phyloP scores from a whole-genome alignment of 2,329 filamentous ascomycete genomes.

The Simplicillium sp. region DNA sequence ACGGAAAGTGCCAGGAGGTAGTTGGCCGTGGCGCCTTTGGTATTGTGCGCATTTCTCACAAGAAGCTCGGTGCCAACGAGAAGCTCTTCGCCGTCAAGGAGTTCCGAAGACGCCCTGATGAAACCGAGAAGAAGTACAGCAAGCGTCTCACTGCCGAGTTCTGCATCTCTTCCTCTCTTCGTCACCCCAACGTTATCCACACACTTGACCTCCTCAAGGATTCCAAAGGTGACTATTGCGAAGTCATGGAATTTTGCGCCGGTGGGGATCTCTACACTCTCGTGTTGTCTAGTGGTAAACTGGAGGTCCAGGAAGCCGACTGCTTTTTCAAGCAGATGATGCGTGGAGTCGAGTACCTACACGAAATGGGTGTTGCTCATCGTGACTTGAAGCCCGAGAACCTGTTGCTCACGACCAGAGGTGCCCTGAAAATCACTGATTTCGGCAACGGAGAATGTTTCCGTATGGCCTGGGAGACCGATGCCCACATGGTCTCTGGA shows the following conservation, averaged over 20 bases:
- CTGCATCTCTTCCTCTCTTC: conserved; percentile 93
- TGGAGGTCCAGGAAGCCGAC: conserved; percentile 87
- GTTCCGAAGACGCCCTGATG: conserved; percentile 86
- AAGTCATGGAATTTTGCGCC: conserved; percentile 99
- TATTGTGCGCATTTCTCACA: conserved; percentile 95
- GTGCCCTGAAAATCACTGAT: conserved; percentile 93
- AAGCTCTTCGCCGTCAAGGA: conserved; percentile 97
- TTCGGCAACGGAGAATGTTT: conserved; percentile 99
- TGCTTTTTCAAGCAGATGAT: conserved; percentile 99
- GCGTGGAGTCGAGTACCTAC: conserved; percentile 97
- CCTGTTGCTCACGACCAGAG: conserved; percentile 82
- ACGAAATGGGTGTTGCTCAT: conserved; percentile 98
- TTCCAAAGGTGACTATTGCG: conserved; percentile 93
- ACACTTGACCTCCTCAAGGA: conserved; percentile 93
- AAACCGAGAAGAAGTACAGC: conserved; percentile 95
- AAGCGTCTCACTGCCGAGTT: conserved; percentile 96
- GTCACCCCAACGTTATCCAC: conserved; percentile 96
- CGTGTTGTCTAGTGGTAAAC: conserved; percentile 80
- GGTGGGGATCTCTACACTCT: conserved; percentile 93
- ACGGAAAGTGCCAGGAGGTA: conserved; percentile 96
- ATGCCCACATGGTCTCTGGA: conserved; percentile 95
- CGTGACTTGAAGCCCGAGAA: conserved; percentile 97
- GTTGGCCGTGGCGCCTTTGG: conserved; percentile 94
- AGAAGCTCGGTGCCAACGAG: conserved; percentile 76
- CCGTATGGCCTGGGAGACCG: conserved; percentile 98